A percentile compares a stretch with the other conserved stretches of the same genome.
Evolutionary conservation across 2,329 filamentous ascomycete genomes (phyloP).

Genomic region (Sphaceloma murrayae): DNA sequence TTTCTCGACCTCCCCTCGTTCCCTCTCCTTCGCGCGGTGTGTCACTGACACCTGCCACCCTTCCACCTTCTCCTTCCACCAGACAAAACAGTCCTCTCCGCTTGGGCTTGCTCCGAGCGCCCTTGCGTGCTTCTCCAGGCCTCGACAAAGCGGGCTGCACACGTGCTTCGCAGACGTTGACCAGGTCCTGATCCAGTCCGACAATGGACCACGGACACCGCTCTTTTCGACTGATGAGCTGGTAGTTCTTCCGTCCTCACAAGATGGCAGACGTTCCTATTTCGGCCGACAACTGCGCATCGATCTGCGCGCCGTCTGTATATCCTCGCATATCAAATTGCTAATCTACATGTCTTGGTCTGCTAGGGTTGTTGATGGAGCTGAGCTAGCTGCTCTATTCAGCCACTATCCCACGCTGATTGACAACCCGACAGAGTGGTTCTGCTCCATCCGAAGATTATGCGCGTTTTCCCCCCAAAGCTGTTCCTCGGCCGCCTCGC

Average conservation of each 20-base stretch:
- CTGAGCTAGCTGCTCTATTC: constrained; percentile 2
- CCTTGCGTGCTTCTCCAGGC: too few relatives aligned
- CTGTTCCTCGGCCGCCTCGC: not conserved
- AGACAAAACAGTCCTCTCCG: too few relatives aligned
- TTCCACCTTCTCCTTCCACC: too few relatives aligned
- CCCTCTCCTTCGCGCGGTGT: not conserved
- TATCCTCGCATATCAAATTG: constrained; percentile 4
- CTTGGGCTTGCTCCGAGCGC: constrained; percentile 12
- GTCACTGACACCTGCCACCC: constrained; percentile 9
- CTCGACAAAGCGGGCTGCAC: constrained; percentile 3
- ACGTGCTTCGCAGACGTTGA: too few relatives aligned
- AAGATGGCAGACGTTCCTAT: not conserved
- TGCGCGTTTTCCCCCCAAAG: constrained; percentile 12
- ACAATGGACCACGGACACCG: constrained; percentile 5
- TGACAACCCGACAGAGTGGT: constrained; percentile 13
- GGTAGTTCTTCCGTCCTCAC: too few relatives aligned
- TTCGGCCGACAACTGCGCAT: not conserved
- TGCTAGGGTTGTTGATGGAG: not conserved
- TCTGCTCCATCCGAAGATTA: constrained; percentile 7
- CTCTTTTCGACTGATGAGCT: too few relatives aligned
- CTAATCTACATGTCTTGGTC: not conserved
- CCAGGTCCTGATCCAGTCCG: too few relatives aligned
- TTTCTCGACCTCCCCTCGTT: not conserved
- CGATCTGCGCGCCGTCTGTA: not conserved
- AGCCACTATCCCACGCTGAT: constrained; percentile 14